A percentile compares a stretch with the other conserved stretches of the same genome.
Conservation (phyloP, 23 red algal genomes). For the Rhodosorus marinus region DNA sequence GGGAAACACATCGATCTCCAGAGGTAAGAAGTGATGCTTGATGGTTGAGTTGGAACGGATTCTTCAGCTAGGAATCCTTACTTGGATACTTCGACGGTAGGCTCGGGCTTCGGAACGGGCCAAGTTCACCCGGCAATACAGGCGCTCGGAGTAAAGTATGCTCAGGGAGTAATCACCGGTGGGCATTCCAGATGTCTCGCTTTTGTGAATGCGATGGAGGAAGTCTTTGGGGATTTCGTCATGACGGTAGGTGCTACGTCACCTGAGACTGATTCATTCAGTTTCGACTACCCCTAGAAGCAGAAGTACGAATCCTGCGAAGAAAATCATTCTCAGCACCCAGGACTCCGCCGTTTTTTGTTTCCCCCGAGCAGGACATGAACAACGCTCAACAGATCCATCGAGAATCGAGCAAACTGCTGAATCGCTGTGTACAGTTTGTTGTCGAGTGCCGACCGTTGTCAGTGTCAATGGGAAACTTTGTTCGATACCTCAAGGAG, state of each 20-base stretch:
- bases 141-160: slow-evolving; percentile 7
- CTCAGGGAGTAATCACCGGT: background rate
- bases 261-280: no score
- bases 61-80: no score
- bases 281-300: background rate
- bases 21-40: no score
- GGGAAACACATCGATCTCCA: no score
- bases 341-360: no score
- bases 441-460: slow-evolving; percentile 25
- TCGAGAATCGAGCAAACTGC: slow-evolving; percentile 6
- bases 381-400: slow-evolving; percentile 1
- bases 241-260: background rate
- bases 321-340: background rate
- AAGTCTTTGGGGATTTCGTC: slow-evolving; percentile 3
- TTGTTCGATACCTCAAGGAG: slow-evolving; percentile 10
- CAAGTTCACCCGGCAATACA: slow-evolving; percentile 1
- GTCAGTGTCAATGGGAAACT: slow-evolving; percentile 20
- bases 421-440: slow-evolving; percentile 18
- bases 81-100: slow-evolving; percentile 2
- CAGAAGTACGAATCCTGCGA: background rate
- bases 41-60: no score
- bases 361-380: background rate
- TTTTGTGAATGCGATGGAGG: background rate
- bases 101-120: background rate
- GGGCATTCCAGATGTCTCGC: background rate